Evolutionary conservation across 2,329 filamentous ascomycete genomes (phyloP), one percentile per base, ranked within the genome.

Genomic region (Aspergillus pseudotamarii): DNA sequence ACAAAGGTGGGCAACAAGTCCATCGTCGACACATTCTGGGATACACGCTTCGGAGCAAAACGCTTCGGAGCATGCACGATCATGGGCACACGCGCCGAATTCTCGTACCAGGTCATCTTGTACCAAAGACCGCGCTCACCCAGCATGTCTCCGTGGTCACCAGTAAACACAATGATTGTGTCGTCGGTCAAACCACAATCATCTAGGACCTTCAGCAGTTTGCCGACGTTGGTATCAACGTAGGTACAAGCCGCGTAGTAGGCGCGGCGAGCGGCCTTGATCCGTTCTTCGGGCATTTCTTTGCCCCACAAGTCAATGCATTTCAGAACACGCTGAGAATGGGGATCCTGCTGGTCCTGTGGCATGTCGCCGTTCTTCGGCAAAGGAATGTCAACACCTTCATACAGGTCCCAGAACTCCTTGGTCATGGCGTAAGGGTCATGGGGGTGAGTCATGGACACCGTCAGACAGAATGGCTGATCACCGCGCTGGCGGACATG

Each of bases 51-150:
- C 36, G 93, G 89, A 16, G 84, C 76, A 78, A 94, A 96, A 65
- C 85, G 85, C 71, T 88, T 84, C 30, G 94, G 94, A 72, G 94
- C 88, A 78, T 93, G 90, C 75, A 97, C 86, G 68, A 97, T 84
- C 75, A 97, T 89, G 1, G 94, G 94, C 26, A 97, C 94, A 32
- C 94, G 90, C 53, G 93, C 92, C 14, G 93, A 96, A 46, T 90
- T 90, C 84, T 97, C 94, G 72, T 93, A 97, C 86, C 95, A 97
- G 74, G 88, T 93, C 94, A 97, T 97, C 85, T 97, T 97, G 84
- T 97, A 87, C 94, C 94, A 97, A 54, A 97, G 82, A 6, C 91
- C 91, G 59, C 93, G 89, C 82, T 97, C 94, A 63, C 94, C 94
- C 9, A 97, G 86, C 94, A 97, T 97, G 78, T 97, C 94, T 61